Evolutionary conservation across 805 yeast species (phyloP).

Genomic region (Kregervanrija delftensis): DNA sequence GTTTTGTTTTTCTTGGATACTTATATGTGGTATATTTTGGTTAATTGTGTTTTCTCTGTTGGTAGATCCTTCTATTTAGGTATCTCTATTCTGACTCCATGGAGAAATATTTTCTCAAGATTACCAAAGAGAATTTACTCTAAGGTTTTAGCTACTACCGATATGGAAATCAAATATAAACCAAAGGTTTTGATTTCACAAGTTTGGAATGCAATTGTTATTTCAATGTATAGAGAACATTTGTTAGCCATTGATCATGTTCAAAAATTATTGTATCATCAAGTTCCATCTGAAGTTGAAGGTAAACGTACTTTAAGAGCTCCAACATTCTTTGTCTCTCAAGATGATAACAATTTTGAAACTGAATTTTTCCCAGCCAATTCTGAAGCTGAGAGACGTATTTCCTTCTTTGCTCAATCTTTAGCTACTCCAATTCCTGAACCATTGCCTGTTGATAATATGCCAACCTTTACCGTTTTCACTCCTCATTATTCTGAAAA

Average conservation of each 20-base stretch:
- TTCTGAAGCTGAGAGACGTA: constrained; percentile 99
- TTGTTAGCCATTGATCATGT: constrained; percentile 97
- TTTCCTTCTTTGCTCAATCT: constrained; percentile 98
- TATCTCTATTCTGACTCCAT: constrained; percentile 97
- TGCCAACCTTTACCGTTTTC: constrained; percentile 98
- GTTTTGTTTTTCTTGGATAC: constrained; percentile 97
- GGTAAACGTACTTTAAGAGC: constrained; percentile 98
- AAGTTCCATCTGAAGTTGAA: constrained; percentile 96
- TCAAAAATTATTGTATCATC: constrained; percentile 94
- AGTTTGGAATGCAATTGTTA: constrained; percentile 98
- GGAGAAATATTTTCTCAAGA: constrained; percentile 98
- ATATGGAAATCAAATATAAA: constrained; percentile 98
- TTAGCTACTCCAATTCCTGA: constrained; percentile 98
- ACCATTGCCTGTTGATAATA: constrained; percentile 97
- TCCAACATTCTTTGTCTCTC: constrained; percentile 97
- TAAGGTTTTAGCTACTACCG: constrained; percentile 94
- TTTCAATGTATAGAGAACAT: constrained; percentile 99
- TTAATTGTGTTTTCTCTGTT: constrained; percentile 91
- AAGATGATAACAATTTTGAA: constrained; percentile 90
- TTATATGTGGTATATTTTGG: constrained; percentile 95
- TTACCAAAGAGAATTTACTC: constrained; percentile 98
- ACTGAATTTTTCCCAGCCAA: constrained; percentile 96
- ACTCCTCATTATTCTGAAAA: constrained; percentile 96
- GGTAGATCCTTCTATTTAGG: constrained; percentile 98
- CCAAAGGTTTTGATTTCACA: constrained; percentile 97